These are phyloP conservation scores for Verticillium zaregamsianum DNA, from an alignment of 2,329 filamentous ascomycete genomes.

Conservation along the genomic window DNA sequence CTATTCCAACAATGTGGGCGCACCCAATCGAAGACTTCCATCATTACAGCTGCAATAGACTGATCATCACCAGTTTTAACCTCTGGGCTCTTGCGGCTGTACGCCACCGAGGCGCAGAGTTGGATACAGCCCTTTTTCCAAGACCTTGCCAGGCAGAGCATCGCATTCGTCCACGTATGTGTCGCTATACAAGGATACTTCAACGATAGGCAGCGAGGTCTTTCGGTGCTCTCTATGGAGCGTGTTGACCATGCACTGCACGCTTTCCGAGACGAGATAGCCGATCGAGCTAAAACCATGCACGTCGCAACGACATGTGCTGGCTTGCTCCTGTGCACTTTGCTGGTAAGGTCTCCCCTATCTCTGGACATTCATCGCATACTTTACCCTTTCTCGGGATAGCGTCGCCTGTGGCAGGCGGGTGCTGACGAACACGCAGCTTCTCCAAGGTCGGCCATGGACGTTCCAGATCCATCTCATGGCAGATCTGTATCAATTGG, in stretches of 20 bases:
- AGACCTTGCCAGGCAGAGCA: constrained; percentile 5
- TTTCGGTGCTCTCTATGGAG: constrained; percentile 11
- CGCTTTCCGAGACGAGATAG: constrained; percentile 11
- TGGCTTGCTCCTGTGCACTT: constrained; percentile 8
- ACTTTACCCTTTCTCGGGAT: background rate
- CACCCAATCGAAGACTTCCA: no score
- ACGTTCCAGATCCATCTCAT: constrained; percentile 12
- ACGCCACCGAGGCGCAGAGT: constrained; percentile 6
- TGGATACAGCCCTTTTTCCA: constrained; percentile 10
- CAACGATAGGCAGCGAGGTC: constrained; percentile 4
- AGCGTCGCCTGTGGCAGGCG: background rate
- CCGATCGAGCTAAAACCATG: constrained; percentile 4
- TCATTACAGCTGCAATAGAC: background rate
- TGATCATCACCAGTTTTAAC: constrained; percentile 5
- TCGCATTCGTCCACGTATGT: constrained; percentile 8
- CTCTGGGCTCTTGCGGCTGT: constrained; percentile 7
- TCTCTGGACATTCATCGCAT: background rate
- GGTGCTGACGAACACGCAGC: constrained; percentile 1
- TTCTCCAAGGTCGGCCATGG: constrained; percentile 8
- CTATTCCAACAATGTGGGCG: background rate
- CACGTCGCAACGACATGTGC: constrained; percentile 9
- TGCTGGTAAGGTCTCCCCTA: constrained; percentile 6
- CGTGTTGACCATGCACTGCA: constrained; percentile 10
- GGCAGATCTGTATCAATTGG: constrained; percentile 7
- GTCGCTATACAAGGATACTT: constrained; percentile 10